Evolutionary conservation across 2,329 filamentous ascomycete species (phyloP), one percentile per base, ranked within the genome.

Genomic region (Cryphonectria nitschkei): DNA sequence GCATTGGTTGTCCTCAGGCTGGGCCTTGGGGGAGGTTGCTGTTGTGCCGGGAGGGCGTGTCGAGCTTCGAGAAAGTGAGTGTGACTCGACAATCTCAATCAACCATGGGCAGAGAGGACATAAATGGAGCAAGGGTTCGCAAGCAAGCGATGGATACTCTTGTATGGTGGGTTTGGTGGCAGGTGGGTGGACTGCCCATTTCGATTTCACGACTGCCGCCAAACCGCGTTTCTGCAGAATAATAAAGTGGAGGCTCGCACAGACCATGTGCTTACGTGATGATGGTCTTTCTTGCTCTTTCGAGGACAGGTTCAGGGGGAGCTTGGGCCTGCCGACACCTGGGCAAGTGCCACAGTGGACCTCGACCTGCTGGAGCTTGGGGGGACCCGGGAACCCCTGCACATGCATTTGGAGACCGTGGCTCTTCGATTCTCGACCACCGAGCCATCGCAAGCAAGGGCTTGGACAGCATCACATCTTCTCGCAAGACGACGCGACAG

Each of bases 371-470:
- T 58, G 29, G 54, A 64, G 37, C 19, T 62, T 26, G 26, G 39
- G n/a, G 43, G 43, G 43, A 14, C 41, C 26, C 11, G 8, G 29
- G 26, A 29, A 65, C 63, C 63, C 63, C 63, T 65, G 63, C 63
- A 46, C 29, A 29, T 52, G 41, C 63, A 50, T 52, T 52, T 65
- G 63, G 63, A 65, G 63, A 65, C 63, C 63, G 63, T 65, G 63
- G 63, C 63, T 65, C 63, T 65, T 65, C 41, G 43, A 37, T 39
- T 39, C 46, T 61, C 58, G 19, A 61, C 58, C 32, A 7, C 58
- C 58, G 34, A 39, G 14, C 34, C 14, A 39, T 43, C 14, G 26
- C 19, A 64, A 26, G n/a, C 46, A 50, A 22, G 46, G 46, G 19
- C n/a, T 32, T 32, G 39, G 29, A 52, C 63, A 34, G 26, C 43